These are phyloP conservation scores for Tetrahymena thermophila DNA, from an alignment of 73 alveolate species.

Conservation along the genomic window DNA sequence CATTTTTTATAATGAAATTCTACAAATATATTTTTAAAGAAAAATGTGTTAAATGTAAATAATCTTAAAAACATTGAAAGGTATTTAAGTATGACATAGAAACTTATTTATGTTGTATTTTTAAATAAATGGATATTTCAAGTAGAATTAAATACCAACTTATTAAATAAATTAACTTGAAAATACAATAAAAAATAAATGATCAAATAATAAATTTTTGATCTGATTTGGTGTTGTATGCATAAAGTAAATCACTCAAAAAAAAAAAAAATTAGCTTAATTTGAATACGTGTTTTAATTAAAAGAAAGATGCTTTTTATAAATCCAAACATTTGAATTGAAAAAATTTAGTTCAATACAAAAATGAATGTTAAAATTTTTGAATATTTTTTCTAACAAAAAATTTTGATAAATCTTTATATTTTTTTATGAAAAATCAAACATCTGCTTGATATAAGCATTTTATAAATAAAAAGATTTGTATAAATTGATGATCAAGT, in stretches of 20 bases:
- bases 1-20: too few relatives aligned
- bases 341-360: too few relatives aligned
- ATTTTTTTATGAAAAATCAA: background rate
- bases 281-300: background rate
- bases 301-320: background rate
- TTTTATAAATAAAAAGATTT: background rate
- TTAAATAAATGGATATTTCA: too few relatives aligned
- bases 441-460: background rate
- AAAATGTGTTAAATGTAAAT: too few relatives aligned
- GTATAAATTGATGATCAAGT: background rate
- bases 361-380: too few relatives aligned
- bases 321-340: background rate
- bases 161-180: too few relatives aligned
- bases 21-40: too few relatives aligned
- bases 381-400: background rate
- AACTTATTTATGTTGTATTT: too few relatives aligned
- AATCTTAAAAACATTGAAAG: too few relatives aligned
- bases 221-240: background rate
- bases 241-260: background rate
- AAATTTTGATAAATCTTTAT: background rate
- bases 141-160: background rate
- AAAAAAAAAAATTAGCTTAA: background rate
- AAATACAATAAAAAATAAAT: too few relatives aligned
- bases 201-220: background rate
- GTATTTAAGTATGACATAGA: too few relatives aligned